Conservation (phyloP, 2,329 filamentous ascomycete species). For the Beauveria caledonica region DNA sequence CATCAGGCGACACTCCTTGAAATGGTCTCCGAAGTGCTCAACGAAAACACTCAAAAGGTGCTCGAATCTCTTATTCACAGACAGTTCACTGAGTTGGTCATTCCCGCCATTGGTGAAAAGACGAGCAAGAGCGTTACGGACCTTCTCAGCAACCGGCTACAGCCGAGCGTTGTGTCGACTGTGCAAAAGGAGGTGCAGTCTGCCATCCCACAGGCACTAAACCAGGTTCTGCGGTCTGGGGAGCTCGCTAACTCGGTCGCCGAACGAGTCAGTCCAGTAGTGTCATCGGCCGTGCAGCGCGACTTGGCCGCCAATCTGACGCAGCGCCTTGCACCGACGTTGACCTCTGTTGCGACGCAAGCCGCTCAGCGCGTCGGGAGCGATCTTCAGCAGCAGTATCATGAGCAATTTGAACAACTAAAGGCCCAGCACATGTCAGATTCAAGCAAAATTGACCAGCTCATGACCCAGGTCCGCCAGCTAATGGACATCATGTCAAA, state of each 20-base stretch:
- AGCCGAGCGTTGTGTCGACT: slow-evolving; percentile 54
- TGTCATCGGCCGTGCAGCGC: slow-evolving; percentile 61
- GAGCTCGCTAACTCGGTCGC: slow-evolving; percentile 62
- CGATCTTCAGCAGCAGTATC: slow-evolving; percentile 58
- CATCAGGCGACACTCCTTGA: slow-evolving; percentile 48
- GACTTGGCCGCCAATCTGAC: slow-evolving; percentile 56
- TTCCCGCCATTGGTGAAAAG: slow-evolving; percentile 64
- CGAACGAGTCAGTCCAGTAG: slow-evolving; percentile 60
- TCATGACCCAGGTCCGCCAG: slow-evolving; percentile 58
- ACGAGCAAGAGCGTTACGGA: slow-evolving; percentile 62
- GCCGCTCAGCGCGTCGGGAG: slow-evolving; percentile 59
- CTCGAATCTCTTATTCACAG: slow-evolving; percentile 67
- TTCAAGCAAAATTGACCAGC: slow-evolving; percentile 60
- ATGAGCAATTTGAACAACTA: slow-evolving; percentile 42
- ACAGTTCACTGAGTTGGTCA: slow-evolving; percentile 65
- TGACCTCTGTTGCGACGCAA: slow-evolving; percentile 56
- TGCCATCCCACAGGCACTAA: slow-evolving; percentile 55
- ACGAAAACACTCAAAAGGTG: slow-evolving; percentile 59
- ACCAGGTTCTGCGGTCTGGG: slow-evolving; percentile 54
- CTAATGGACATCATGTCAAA: slow-evolving; percentile 61
- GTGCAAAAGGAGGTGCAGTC: slow-evolving; percentile 68
- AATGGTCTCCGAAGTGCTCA: slow-evolving; percentile 52
- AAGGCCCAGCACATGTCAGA: slow-evolving; percentile 43
- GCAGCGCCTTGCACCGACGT: slow-evolving; percentile 55
- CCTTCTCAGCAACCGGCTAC: slow-evolving; percentile 61